A percentile compares a stretch with the other conserved stretches of the same genome.
Conservation (phyloP, 108 stramenopile species). For the Stephanodiscus triporus region DNA sequence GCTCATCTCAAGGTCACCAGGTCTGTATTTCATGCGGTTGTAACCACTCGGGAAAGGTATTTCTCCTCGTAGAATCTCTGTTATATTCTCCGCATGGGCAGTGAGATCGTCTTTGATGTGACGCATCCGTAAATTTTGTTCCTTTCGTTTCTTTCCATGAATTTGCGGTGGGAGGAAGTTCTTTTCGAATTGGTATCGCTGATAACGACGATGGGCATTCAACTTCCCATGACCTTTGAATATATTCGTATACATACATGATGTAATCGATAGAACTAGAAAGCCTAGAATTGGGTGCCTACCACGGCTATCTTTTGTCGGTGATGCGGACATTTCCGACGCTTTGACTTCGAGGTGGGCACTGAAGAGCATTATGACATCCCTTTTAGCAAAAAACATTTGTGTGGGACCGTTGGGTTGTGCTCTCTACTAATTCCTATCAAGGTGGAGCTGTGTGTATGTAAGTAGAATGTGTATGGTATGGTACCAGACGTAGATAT, state of each 20-base stretch:
- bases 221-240: background rate
- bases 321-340: no score
- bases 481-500: no score
- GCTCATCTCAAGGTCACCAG: conserved; percentile 2
- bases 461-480: no score
- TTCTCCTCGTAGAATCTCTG: background rate
- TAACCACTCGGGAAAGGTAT: background rate
- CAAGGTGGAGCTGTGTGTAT: no score
- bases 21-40: conserved; percentile 6
- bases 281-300: background rate
- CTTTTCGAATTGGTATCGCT: background rate
- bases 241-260: background rate
- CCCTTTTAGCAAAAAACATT: no score
- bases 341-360: background rate
- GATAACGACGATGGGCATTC: background rate
- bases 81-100: background rate
- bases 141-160: background rate
- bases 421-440: no score
- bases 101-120: background rate
- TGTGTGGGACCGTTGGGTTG: no score
- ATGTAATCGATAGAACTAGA: background rate
- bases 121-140: background rate
- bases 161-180: background rate
- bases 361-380: no score
- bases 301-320: background rate